Evolutionary conservation across 495 filamentous ascomycete species (phyloP).

Genomic region (Lasiosphaeris hirsuta): DNA sequence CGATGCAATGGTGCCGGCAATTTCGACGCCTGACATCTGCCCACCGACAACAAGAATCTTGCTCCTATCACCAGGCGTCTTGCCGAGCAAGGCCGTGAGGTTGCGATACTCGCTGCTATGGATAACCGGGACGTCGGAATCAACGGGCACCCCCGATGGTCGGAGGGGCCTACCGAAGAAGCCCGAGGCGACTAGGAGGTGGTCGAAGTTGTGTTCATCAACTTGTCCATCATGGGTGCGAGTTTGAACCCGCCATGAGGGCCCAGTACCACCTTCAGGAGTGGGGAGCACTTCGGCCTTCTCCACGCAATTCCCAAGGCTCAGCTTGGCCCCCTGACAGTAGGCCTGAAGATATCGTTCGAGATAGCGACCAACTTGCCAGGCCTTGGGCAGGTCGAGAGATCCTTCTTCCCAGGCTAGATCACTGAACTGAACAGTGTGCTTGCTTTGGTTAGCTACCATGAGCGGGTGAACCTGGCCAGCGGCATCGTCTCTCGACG

Average conservation of each 20-base stretch:
- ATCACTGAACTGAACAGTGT: constrained; percentile 78
- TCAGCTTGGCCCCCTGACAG: constrained; percentile 46
- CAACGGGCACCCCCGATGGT: constrained; percentile 38
- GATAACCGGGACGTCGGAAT: constrained; percentile 42
- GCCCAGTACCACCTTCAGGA: constrained; percentile 12
- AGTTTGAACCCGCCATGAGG: constrained; percentile 56
- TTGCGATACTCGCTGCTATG: constrained; percentile 60
- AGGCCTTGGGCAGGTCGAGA: constrained; percentile 68
- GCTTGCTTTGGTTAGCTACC: constrained; percentile 74
- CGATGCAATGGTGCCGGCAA: constrained; percentile 66
- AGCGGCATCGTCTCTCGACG: constrained; percentile 35
- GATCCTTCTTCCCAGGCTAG: constrained; percentile 58
- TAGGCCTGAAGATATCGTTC: constrained; percentile 59
- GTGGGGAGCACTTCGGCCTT: constrained; percentile 34
- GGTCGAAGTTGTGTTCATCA: constrained; percentile 56
- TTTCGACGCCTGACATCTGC: constrained; percentile 79
- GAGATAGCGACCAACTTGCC: constrained; percentile 73
- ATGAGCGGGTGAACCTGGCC: constrained; percentile 63
- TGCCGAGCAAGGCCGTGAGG: constrained; percentile 35
- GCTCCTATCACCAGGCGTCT: constrained; percentile 30
- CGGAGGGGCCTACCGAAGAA: constrained; percentile 66
- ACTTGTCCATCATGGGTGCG: constrained; percentile 25
- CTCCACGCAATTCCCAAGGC: constrained; percentile 53
- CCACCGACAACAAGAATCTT: constrained; percentile 78
- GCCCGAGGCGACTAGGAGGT: constrained; percentile 70